These are phyloP conservation scores for Melocanna baccifera DNA, from an alignment of 176 grass and related monocot genomes.

Conservation along the genomic window DNA sequence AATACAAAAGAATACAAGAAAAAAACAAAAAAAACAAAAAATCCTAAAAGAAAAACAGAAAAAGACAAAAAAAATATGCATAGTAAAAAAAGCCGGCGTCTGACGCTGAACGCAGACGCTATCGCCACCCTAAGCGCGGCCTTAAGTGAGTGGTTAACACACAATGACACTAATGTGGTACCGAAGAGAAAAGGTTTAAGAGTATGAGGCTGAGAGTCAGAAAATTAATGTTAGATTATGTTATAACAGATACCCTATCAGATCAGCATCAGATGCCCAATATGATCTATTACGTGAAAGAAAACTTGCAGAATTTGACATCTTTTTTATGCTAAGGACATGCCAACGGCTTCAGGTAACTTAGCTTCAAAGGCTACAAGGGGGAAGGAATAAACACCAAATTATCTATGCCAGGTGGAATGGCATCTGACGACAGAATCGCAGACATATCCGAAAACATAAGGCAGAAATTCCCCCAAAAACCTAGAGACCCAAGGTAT, in stretches of 20 bases:
- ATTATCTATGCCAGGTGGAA: neutral
- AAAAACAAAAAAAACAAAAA: no score
- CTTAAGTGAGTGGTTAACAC: slow-evolving; percentile 19
- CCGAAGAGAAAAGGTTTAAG: neutral
- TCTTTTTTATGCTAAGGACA: neutral
- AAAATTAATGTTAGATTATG: neutral
- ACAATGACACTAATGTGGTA: neutral
- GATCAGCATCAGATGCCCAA: slow-evolving; percentile 17
- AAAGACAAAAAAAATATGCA: no score
- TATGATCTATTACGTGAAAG: neutral
- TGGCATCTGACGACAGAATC: neutral
- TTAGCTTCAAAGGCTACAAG: slow-evolving; percentile 19
- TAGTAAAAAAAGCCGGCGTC: no score
- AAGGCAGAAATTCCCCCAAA: neutral
- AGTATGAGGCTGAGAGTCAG: neutral
- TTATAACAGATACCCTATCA: slow-evolving; percentile 23
- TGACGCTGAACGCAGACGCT: no score
- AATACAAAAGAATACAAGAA: no score
- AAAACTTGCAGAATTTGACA: slow-evolving; percentile 6
- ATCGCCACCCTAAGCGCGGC: no score
- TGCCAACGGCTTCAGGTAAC: neutral
- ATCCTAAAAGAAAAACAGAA: no score
- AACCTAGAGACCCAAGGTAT: neutral
- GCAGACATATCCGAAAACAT: neutral
- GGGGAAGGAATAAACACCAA: neutral